A percentile compares a stretch with the other conserved stretches of the same genome.
Conservation (phyloP, 345 rosid genomes). For the Mallotus nudiflorus region DNA sequence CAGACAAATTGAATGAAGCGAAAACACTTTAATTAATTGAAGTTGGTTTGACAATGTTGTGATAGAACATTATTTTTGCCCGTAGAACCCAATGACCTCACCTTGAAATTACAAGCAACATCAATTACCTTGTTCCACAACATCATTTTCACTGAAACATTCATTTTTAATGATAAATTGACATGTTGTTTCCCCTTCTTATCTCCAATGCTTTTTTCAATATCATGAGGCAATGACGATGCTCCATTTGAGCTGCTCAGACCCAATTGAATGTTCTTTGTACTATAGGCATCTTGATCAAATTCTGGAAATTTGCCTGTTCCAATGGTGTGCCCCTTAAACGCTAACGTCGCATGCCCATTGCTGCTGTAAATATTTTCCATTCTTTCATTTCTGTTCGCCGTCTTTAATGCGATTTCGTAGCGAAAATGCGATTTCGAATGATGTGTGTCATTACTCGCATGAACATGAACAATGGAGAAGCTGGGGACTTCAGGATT, state of each 20-base stretch:
- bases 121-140: slow-evolving; percentile 33
- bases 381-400: slow-evolving; percentile 41
- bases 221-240: slow-evolving; percentile 1
- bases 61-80: slow-evolving; percentile 40
- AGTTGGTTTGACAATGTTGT: slow-evolving; percentile 44
- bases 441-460: slow-evolving; percentile 10
- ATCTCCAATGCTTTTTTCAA: slow-evolving; percentile 11
- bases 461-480: slow-evolving; percentile 16
- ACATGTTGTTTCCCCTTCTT: slow-evolving; percentile 21
- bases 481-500: slow-evolving; percentile 29
- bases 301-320: slow-evolving; percentile 36
- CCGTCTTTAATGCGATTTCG: slow-evolving; percentile 27
- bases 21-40: slow-evolving; percentile 22
- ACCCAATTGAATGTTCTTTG: slow-evolving; percentile 13
- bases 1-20: neutral
- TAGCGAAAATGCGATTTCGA: neutral
- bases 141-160: slow-evolving; percentile 30
- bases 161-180: slow-evolving; percentile 25
- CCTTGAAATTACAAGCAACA: slow-evolving; percentile 53
- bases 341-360: slow-evolving; percentile 30
- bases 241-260: neutral
- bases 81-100: slow-evolving; percentile 36
- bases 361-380: slow-evolving; percentile 30
- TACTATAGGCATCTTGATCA: slow-evolving; percentile 27
- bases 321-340: slow-evolving; percentile 41